These are phyloP conservation scores for Heliosperma pusillum DNA, from an alignment of 148 eudicot genomes.

Conservation along the genomic window DNA sequence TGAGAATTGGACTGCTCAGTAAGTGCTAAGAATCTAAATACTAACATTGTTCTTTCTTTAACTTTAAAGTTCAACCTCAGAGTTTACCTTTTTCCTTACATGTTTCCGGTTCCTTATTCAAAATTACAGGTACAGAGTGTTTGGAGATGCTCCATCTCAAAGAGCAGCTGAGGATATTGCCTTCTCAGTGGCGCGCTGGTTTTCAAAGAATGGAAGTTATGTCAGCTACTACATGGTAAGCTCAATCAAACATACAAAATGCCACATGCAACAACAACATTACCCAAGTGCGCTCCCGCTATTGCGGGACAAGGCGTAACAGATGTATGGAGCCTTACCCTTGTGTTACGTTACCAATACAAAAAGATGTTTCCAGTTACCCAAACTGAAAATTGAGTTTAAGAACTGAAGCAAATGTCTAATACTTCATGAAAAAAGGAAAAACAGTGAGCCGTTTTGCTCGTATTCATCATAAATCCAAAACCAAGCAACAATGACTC, in stretches of 20 bases:
- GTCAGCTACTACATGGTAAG: constrained; percentile 84
- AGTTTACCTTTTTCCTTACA: not conserved
- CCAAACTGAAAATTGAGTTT: too few species aligned
- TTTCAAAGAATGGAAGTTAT: constrained; percentile 69
- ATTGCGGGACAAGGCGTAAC: too few species aligned
- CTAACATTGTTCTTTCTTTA: not conserved
- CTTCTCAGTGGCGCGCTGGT: constrained; percentile 68
- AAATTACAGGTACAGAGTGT: constrained; percentile 59
- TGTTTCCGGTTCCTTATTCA: not conserved
- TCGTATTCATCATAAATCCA: too few species aligned
- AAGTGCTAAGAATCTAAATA: constrained; percentile 16
- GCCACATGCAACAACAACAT: not conserved
- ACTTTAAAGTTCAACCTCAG: not conserved
- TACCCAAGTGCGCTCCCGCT: too few species aligned
- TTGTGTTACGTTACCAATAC: too few species aligned
- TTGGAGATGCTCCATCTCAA: constrained; percentile 80
- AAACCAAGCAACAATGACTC: too few species aligned
- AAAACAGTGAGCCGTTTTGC: too few species aligned
- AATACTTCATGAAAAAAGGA: too few species aligned
- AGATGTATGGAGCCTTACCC: too few species aligned
- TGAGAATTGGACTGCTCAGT: constrained; percentile 89
- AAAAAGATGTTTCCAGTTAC: too few species aligned
- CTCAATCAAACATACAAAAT: not conserved
- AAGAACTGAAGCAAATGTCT: too few species aligned
- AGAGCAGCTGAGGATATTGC: constrained; percentile 89